A percentile compares a stretch with the other conserved stretches of the same genome.
phyloP scores from a whole-genome alignment of 371 early-diverging fungal species.

The Neoconidiobolus thromboides region DNA sequence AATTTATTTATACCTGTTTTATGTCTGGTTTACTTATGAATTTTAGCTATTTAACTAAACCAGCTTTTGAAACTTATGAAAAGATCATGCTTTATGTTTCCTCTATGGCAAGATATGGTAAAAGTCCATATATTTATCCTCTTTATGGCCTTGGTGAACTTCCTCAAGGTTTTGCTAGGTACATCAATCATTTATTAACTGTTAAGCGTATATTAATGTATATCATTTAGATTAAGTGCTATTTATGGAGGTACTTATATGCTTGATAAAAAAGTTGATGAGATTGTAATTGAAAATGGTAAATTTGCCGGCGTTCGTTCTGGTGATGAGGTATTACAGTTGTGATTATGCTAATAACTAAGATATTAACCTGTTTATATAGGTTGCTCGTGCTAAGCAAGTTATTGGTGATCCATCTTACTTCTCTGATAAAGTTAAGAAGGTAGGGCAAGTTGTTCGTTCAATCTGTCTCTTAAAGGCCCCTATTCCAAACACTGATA shows the following conservation, averaged over 20 bases:
- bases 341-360: background rate
- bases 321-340: constrained; percentile 37
- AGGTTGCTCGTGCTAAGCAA: constrained; percentile 48
- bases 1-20: background rate
- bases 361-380: background rate
- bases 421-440: constrained; percentile 51
- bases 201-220: background rate
- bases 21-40: background rate
- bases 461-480: constrained; percentile 86
- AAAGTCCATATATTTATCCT: constrained; percentile 99
- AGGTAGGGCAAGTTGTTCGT: constrained; percentile 75
- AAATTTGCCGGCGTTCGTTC: constrained; percentile 73
- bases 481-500: constrained; percentile 78
- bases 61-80: constrained; percentile 85
- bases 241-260: constrained; percentile 97
- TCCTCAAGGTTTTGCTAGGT: constrained; percentile 98
- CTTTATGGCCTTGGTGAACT: constrained; percentile 98
- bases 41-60: constrained; percentile 49
- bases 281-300: constrained; percentile 59
- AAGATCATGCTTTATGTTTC: constrained; percentile 85
- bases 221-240: constrained; percentile 48
- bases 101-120: constrained; percentile 91
- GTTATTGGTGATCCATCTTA: constrained; percentile 96
- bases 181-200: constrained; percentile 13
- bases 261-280: constrained; percentile 83